A percentile compares a stretch with the other conserved stretches of the same genome.
phyloP scores from a whole-genome alignment of 139 green algal genomes.

The Tetratostichococcus sp. region DNA sequence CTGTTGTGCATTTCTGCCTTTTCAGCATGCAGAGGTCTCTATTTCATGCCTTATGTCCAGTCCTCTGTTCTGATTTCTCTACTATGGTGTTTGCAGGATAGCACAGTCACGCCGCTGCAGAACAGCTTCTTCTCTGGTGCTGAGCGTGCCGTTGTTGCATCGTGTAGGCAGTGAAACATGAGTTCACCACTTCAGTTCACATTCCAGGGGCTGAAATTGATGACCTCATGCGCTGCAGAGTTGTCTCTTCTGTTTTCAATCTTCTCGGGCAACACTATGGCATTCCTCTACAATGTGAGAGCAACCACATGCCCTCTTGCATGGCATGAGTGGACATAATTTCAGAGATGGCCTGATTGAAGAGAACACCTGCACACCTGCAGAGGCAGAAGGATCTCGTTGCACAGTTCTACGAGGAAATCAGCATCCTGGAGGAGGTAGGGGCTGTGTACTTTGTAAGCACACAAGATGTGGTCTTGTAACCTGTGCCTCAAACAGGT shows the following conservation, averaged over 20 bases:
- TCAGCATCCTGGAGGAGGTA: slow-evolving; percentile 17
- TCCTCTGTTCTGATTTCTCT: background rate
- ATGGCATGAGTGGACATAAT: no score
- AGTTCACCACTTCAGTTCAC: no score
- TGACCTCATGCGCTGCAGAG: slow-evolving; percentile 10
- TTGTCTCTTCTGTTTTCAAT: slow-evolving; percentile 31
- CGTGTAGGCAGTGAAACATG: no score
- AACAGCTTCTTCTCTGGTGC: slow-evolving; percentile 23
- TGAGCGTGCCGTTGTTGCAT: no score
- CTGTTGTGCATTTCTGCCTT: background rate
- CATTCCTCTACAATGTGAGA: slow-evolving; percentile 31
- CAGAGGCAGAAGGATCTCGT: slow-evolving; percentile 32
- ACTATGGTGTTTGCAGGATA: slow-evolving; percentile 9
- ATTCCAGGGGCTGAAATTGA: no score
- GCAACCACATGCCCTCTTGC: no score
- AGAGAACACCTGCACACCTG: background rate
- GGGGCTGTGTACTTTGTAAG: no score
- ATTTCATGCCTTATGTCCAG: background rate
- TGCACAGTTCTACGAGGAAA: slow-evolving; percentile 16
- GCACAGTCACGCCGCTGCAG: slow-evolving; percentile 27
- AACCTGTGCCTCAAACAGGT: no score
- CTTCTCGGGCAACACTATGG: slow-evolving; percentile 33
- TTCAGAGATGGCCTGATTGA: no score
- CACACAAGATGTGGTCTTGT: no score
- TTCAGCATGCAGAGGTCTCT: background rate